phyloP scores from a whole-genome alignment of 2,329 filamentous ascomycete genomes.

The Aspergillus amoenus region DNA sequence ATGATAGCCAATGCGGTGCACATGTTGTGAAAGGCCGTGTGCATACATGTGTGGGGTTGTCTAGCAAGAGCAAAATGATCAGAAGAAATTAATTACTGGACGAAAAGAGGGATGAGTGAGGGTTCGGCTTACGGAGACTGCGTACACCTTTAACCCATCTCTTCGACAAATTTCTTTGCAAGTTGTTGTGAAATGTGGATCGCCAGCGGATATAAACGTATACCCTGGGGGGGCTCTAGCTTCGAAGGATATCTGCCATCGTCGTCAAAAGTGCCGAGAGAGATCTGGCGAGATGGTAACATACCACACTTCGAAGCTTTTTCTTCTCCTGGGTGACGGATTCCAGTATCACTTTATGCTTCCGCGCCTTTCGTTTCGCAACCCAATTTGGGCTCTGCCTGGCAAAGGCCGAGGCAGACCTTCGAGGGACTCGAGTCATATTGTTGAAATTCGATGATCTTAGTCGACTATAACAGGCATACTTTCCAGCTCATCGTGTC shows the following conservation, averaged over 20 bases:
- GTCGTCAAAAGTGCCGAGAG: conserved; percentile 33
- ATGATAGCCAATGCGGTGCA: conserved; percentile 63
- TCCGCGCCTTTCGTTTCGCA: conserved; percentile 36
- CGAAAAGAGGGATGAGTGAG: conserved; percentile 6
- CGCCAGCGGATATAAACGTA: conserved; percentile 60
- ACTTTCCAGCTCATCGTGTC: conserved; percentile 22
- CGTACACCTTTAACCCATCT: conserved; percentile 54
- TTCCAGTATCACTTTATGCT: conserved; percentile 60
- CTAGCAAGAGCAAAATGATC: conserved; percentile 27
- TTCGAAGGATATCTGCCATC: conserved; percentile 53
- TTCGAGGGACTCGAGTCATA: conserved; percentile 40
- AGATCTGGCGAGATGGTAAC: conserved; percentile 23
- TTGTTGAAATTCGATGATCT: conserved; percentile 20
- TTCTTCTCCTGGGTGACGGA: conserved; percentile 60
- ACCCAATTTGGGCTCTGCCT: conserved; percentile 34
- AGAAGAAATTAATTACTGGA: conserved; percentile 12
- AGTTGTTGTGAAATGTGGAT: conserved; percentile 58
- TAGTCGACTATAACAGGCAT: conserved; percentile 18
- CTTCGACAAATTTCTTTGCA: conserved; percentile 61
- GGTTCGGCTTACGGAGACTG: conserved; percentile 57
- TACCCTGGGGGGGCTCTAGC: conserved; percentile 59
- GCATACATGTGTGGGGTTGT: conserved; percentile 51
- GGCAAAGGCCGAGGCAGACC: conserved; percentile 33
- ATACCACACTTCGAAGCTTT: conserved; percentile 55
- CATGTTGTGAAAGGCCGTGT: conserved; percentile 58